A percentile compares a stretch with the other conserved stretches of the same genome.
phyloP scores from a whole-genome alignment of 352 stramenopile species.

The Globisporangium middletonii region DNA sequence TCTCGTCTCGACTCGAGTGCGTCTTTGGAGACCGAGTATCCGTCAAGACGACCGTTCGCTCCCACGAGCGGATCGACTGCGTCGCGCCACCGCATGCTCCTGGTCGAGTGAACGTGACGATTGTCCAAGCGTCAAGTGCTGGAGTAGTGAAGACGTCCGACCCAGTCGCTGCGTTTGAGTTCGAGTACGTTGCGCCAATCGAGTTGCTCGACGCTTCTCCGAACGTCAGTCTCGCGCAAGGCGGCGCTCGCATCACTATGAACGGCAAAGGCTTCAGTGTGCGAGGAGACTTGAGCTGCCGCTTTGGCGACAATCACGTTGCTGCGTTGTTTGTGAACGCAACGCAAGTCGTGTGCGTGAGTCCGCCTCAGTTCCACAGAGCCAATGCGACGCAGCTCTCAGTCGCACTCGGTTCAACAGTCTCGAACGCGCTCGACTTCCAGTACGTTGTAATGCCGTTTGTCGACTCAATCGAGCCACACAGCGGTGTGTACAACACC shows the following conservation, averaged over 20 bases:
- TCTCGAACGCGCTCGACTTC: conserved; percentile 17
- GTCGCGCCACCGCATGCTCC: conserved; percentile 17
- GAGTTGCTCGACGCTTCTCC: conserved; percentile 19
- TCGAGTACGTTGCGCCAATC: conserved; percentile 30
- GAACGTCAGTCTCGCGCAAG: conserved; percentile 17
- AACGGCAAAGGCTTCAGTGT: conserved; percentile 30
- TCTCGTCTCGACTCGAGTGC: conserved; percentile 19
- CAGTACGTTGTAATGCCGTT: conserved; percentile 25
- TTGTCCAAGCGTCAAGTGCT: conserved; percentile 7
- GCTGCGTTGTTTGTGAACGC: conserved; percentile 22
- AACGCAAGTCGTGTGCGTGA: conserved; percentile 20
- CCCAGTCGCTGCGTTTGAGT: conserved; percentile 21
- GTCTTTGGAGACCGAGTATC: conserved; percentile 18
- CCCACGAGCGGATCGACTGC: conserved; percentile 18
- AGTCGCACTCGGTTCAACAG: conserved; percentile 20
- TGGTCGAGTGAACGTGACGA: conserved; percentile 15
- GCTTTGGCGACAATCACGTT: conserved; percentile 23
- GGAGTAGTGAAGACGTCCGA: background rate
- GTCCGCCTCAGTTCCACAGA: conserved; percentile 22
- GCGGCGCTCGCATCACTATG: conserved; percentile 22
- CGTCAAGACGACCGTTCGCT: conserved; percentile 6
- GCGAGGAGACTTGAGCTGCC: conserved; percentile 25
- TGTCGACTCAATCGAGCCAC: conserved; percentile 20
- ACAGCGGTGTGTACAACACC: conserved; percentile 19
- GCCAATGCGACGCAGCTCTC: conserved; percentile 9